A percentile compares a stretch with the other conserved stretches of the same genome.
phyloP scores from a whole-genome alignment of 306 rosid genomes.

The Pachyrhizus erosus region DNA sequence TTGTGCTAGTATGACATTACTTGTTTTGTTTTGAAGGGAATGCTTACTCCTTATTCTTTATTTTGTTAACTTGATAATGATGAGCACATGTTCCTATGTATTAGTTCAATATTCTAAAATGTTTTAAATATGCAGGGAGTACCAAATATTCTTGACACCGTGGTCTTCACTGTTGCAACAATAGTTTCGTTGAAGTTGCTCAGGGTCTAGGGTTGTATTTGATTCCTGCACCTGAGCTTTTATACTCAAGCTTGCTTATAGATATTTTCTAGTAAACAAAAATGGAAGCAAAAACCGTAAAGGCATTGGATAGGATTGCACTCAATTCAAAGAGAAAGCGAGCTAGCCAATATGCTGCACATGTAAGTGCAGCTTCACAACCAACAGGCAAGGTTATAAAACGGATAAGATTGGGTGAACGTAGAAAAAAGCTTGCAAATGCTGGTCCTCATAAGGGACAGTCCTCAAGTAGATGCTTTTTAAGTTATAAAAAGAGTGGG shows the following conservation, averaged over 20 bases:
- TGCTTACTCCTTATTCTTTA: not conserved
- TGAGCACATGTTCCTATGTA: not conserved
- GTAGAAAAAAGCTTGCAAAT: slow-evolving; percentile 40
- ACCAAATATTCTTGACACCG: slow-evolving; percentile 44
- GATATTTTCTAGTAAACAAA: slow-evolving; percentile 54
- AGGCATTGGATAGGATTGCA: slow-evolving; percentile 68
- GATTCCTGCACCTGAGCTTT: slow-evolving; percentile 46
- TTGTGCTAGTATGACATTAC: not conserved
- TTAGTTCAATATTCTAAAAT: slow-evolving; percentile 15
- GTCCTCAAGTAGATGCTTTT: slow-evolving; percentile 57
- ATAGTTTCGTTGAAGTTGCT: slow-evolving; percentile 45
- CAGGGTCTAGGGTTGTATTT: slow-evolving; percentile 44
- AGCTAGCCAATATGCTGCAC: slow-evolving; percentile 49
- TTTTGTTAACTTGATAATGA: not conserved
- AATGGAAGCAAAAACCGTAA: slow-evolving; percentile 67
- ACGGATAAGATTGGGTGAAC: slow-evolving; percentile 55
- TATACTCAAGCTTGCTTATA: slow-evolving; percentile 55
- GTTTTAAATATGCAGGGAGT: slow-evolving; percentile 61
- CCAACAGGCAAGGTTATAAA: slow-evolving; percentile 45
- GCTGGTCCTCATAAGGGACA: slow-evolving; percentile 44
- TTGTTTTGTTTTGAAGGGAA: not conserved
- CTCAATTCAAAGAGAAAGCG: slow-evolving; percentile 61
- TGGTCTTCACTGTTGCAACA: not conserved
- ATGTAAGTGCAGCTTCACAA: slow-evolving; percentile 48
- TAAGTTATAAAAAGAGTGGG: slow-evolving; percentile 70